Evolutionary conservation across 768 basidiomycete genomes (phyloP).

Genomic region (Suillus lakei): DNA sequence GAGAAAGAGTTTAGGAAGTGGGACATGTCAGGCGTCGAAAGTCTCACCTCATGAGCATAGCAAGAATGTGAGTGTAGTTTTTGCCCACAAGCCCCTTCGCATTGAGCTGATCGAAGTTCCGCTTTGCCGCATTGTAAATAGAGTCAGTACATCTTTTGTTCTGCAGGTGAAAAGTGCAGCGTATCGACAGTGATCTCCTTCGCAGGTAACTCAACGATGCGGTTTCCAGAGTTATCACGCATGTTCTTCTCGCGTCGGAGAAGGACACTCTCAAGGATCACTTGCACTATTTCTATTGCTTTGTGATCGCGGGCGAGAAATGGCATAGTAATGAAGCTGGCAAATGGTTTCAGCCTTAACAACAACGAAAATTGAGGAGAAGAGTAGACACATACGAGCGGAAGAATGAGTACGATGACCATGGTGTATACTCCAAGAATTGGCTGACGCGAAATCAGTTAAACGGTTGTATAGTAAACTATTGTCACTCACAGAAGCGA

Average conservation of each 20-base stretch:
- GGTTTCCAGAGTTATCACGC: constrained; percentile 84
- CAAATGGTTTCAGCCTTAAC: constrained; percentile 10
- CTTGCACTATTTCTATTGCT: constrained; percentile 93
- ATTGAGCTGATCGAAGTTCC: constrained; percentile 77
- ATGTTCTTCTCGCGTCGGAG: constrained; percentile 93
- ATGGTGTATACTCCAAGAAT: constrained; percentile 78
- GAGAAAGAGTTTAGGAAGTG: constrained; percentile 14
- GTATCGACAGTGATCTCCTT: constrained; percentile 80
- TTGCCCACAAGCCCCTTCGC: constrained; percentile 78
- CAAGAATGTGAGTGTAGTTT: constrained; percentile 88
- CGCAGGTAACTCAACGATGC: constrained; percentile 84
- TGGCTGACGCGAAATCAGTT: constrained; percentile 49
- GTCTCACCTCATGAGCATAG: constrained; percentile 90
- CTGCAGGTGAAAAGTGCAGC: constrained; percentile 80
- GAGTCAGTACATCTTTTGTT: constrained; percentile 90
- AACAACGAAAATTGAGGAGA: neutral
- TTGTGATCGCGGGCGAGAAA: constrained; percentile 91
- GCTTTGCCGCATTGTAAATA: constrained; percentile 79
- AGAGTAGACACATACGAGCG: constrained; percentile 61
- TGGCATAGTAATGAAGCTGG: constrained; percentile 87
- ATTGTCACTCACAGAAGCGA: constrained; percentile 64
- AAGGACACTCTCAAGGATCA: constrained; percentile 87
- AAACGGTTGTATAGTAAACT: neutral
- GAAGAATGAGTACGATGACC: constrained; percentile 88
- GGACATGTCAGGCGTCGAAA: neutral